phyloP scores from a whole-genome alignment of 306 rosid genomes.

The Potentilla sterilis region DNA sequence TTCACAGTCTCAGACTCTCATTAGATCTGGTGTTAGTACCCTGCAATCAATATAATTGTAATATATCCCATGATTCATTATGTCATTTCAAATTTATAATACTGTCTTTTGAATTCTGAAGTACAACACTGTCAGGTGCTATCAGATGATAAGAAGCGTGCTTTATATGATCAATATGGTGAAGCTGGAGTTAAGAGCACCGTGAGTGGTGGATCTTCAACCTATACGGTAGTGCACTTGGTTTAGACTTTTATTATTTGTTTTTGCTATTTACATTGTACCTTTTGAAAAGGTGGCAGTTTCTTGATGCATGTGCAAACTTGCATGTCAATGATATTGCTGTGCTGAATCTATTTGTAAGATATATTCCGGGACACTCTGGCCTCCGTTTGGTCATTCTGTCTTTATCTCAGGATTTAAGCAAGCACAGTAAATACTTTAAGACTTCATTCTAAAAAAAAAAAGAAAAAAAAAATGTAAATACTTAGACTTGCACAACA shows the following conservation, averaged over 20 bases:
- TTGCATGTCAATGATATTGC: slow-evolving; percentile 5
- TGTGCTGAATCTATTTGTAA: not conserved
- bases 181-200: slow-evolving; percentile 94
- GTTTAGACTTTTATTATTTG: not conserved
- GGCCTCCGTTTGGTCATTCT: not conserved
- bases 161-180: slow-evolving; percentile 93
- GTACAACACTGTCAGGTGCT: slow-evolving; percentile 83
- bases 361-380: not conserved
- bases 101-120: slow-evolving; percentile 62
- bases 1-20: not conserved
- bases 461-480: no score
- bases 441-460: not conserved
- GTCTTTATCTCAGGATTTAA: not conserved
- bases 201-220: slow-evolving; percentile 84
- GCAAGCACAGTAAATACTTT: not conserved
- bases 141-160: slow-evolving; percentile 97
- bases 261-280: not conserved
- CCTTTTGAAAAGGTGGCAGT: slow-evolving; percentile 1
- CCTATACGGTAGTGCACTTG: slow-evolving; percentile 68
- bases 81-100: slow-evolving; percentile 32
- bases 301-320: slow-evolving; percentile 16
- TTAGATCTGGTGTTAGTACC: not conserved
- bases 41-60: not conserved
- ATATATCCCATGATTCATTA: slow-evolving; percentile 9
- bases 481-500: not conserved